Base-by-base conservation (phyloP, 1,139 yeast genomes). In the Kodamaea derodonti region DNA sequence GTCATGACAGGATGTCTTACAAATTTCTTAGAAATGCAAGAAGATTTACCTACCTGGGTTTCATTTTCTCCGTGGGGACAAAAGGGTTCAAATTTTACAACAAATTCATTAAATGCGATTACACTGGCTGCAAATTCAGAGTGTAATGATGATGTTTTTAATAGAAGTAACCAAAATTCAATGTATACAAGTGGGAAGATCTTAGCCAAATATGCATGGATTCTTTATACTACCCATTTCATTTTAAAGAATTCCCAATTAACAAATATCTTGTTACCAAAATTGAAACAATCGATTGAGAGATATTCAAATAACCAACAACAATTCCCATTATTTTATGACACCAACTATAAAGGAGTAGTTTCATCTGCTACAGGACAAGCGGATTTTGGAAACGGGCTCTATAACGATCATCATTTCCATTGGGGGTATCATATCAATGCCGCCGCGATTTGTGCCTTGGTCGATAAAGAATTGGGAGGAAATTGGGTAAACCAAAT, bases 131-230 rank as follows among this genome's bases (percentile, higher is more conserved):
- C 79, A 78, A 80, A 36, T 77, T 78, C 48, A 46, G 27, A 74
- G 3, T 61, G 80, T 37, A 62, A 82, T 26, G 72, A 90, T 49
- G 92, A 84, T 52, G 85, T 80, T 34, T 84, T 86, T 25, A 82
- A 83, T 47, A 90, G 85, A 20, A 70, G 79, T 37, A 54, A 33
- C 20, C 64, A 62, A 3, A 90, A 82, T 51, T 37, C 64, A 3
- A 36, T 30, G 39, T 36, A 36, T 16, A 22, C 35, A 2, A 22
- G 20, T 24, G 39, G 39, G 6, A 36, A 36, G 30, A 33, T 71
- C 69, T 50, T 84, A 82, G 76, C 92, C 94, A 4, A 81, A 27
- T 36, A 30, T 14, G 37, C 39, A 13, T 18, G 16, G 15, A 27
- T 36, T 13, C 24, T 31, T 5, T 36, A 34, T 24, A 30, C 29